phyloP scores from a whole-genome alignment of 805 yeast species.

The Pichia ethanolica region DNA sequence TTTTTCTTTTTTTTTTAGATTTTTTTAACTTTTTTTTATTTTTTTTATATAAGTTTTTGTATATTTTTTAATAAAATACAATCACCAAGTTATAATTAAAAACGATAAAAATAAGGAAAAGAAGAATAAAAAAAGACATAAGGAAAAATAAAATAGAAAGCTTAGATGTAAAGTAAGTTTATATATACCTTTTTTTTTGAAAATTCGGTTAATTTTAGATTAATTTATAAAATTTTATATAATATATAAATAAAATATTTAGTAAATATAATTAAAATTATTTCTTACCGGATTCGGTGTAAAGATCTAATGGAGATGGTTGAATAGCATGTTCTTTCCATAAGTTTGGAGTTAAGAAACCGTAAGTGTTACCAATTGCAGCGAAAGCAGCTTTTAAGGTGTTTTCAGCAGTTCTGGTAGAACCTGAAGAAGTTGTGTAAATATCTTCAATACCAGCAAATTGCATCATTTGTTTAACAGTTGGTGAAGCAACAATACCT shows the following conservation, averaged over 20 bases:
- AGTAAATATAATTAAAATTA: slow-evolving; percentile 29
- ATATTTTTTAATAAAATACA: background rate
- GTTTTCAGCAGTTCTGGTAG: slow-evolving; percentile 99
- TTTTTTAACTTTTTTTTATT: background rate
- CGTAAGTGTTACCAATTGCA: slow-evolving; percentile 99
- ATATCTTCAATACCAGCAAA: slow-evolving; percentile 99
- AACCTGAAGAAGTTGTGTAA: slow-evolving; percentile 97
- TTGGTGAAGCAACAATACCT: slow-evolving; percentile 99
- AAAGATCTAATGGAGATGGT: slow-evolving; percentile 91
- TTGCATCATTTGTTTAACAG: slow-evolving; percentile 97
- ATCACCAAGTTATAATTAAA: too few species aligned
- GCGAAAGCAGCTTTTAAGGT: slow-evolving; percentile 99
- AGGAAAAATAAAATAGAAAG: too few species aligned
- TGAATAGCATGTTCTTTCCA: slow-evolving; percentile 83
- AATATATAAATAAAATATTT: background rate
- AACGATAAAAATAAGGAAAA: background rate
- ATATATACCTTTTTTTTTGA: too few species aligned
- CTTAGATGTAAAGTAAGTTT: too few species aligned
- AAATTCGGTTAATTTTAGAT: background rate
- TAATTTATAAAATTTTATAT: too few species aligned
- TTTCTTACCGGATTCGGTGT: slow-evolving; percentile 78
- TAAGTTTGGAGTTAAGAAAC: slow-evolving; percentile 99
- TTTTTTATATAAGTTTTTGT: background rate
- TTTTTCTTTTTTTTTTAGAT: slow-evolving; percentile 4
- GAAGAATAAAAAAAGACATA: background rate